Conservation (phyloP, 2,329 filamentous ascomycete species). For the Cytospora mali region DNA sequence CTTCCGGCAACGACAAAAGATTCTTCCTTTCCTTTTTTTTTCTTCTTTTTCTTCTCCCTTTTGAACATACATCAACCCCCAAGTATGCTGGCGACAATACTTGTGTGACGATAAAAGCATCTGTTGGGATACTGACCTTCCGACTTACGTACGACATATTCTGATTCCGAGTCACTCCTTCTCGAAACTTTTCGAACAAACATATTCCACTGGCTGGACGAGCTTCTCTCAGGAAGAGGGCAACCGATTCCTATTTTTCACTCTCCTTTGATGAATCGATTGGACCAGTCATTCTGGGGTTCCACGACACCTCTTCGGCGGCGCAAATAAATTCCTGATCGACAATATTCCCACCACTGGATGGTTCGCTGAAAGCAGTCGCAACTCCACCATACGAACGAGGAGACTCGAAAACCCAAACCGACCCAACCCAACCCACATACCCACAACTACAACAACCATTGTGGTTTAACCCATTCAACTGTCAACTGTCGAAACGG, state of each 20-base stretch:
- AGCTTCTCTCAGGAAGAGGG: not conserved
- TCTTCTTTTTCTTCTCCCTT: not conserved
- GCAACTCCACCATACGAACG: not conserved
- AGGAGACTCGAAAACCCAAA: not conserved
- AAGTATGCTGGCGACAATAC: constrained; percentile 4
- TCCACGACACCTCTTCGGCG: not conserved
- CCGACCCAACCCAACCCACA: no score
- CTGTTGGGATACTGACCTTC: not conserved
- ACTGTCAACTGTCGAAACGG: not conserved
- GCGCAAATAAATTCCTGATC: not conserved
- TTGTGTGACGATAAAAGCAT: not conserved
- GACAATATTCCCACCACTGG: not conserved
- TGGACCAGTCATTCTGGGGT: not conserved
- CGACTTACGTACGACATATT: not conserved
- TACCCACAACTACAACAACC: not conserved
- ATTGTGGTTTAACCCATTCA: not conserved
- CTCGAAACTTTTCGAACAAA: not conserved
- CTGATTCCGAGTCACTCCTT: constrained; percentile 4
- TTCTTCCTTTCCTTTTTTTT: not conserved
- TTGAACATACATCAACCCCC: not conserved
- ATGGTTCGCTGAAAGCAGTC: not conserved
- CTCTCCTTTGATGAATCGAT: not conserved
- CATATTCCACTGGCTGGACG: not conserved
- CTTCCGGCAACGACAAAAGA: constrained; percentile 18
- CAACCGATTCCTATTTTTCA: not conserved